Percentiles rank a stretch among this genome's conserved stretches.
These are phyloP conservation scores for Babesia divergens DNA, from an alignment of 169 alveolate genomes.

Conservation along the genomic window DNA sequence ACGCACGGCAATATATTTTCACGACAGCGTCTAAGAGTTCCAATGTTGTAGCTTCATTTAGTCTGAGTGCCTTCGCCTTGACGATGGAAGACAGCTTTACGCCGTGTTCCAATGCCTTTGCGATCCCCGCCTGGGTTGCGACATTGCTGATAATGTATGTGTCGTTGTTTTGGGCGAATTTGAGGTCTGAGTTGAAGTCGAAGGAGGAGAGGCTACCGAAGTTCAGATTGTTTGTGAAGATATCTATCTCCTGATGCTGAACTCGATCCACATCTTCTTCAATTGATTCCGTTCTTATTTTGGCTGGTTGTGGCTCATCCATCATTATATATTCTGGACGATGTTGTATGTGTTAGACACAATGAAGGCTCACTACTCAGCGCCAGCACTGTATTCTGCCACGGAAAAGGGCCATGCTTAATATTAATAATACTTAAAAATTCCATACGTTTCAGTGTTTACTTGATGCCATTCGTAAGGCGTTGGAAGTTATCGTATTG, in stretches of 20 bases:
- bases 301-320: no score
- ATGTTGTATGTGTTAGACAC: no score
- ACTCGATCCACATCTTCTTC: conserved; percentile 23
- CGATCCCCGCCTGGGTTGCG: conserved; percentile 32
- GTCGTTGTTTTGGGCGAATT: conserved; percentile 53
- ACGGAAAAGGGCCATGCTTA: no score
- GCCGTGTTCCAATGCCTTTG: conserved; percentile 62
- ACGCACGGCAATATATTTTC: background rate
- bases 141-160: conserved; percentile 55
- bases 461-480: conserved; percentile 90
- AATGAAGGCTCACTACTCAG: background rate
- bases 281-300: no score
- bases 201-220: conserved; percentile 40
- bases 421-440: conserved; percentile 23
- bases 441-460: background rate
- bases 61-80: conserved; percentile 55
- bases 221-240: conserved; percentile 23
- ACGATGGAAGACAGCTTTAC: conserved; percentile 53
- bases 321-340: no score
- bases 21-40: conserved; percentile 50
- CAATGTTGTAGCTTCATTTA: conserved; percentile 49
- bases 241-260: conserved; percentile 30
- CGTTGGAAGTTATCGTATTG: conserved; percentile 95
- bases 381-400: no score
- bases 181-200: conserved; percentile 37